Evolutionary conservation across 2,329 filamentous ascomycete species (phyloP), one percentile per base, ranked within the genome.

Genomic region (Paraphaeosphaeria sporulosa): DNA sequence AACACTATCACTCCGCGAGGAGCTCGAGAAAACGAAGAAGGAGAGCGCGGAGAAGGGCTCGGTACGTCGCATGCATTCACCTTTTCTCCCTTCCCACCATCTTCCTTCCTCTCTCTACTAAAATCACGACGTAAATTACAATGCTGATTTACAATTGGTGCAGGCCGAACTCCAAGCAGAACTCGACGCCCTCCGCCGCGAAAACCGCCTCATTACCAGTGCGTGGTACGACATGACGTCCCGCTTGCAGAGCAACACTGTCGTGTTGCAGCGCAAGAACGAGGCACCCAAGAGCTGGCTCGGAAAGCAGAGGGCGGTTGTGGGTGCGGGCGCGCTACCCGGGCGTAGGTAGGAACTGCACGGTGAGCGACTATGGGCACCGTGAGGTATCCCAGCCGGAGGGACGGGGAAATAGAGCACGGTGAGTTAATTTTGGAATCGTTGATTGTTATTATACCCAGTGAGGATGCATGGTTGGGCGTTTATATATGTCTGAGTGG

Each of bases 221-320:
- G 92, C 92, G 2, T 96, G 91, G 91, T 94, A 94, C 79, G 91
- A 94, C 76, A 85, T 95, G 70, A 89, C 89, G 27, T 89, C 85
- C 73, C 85, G 92, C 54, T 78, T 96, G 67, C 92, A 95, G 79
- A 93, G 90, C 80, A 94, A 94, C 75, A 91, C 91, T 63, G 89
- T 94, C 44, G 87, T 92, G 57, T 79, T 96, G 63, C 90, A 93
- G 73, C 83, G 92, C 66, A 85, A 90, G 67, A 87, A 87, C 68
- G 91, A 94, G 69, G 86, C 86, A 67, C 90, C 91, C 15, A 90
- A 88, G 78, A 94, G 91, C 79, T 96, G 91, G 91, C 80, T 96
- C 69, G 91, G 91, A 71, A 93, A 91, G 82, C 92, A 95, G 83
- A 86, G 92, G 74, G 73, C 67, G n/a, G 69, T 78, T 54, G 79